phyloP scores from a whole-genome alignment of 257 asterid genomes.

The Nicotiana paniculata region DNA sequence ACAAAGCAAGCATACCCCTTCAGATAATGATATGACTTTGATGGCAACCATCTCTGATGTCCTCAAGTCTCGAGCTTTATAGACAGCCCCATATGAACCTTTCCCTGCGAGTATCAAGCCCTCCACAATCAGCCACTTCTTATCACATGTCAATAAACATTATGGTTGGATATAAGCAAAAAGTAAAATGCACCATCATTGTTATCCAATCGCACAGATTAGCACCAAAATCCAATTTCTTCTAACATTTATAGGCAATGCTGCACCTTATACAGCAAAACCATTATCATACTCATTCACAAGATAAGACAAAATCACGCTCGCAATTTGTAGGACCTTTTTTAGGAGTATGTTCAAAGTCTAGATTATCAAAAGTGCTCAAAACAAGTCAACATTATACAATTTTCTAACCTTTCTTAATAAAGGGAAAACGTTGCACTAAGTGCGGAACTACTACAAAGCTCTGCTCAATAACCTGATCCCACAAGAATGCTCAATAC shows the following conservation, averaged over 20 bases:
- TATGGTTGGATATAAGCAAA: background rate
- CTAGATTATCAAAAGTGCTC: background rate
- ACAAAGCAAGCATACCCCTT: slow-evolving; percentile 63
- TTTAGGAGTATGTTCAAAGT: background rate
- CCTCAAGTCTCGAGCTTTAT: slow-evolving; percentile 85
- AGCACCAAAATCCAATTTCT: slow-evolving; percentile 5
- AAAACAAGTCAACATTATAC: background rate
- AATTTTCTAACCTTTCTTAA: background rate
- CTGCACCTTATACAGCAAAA: background rate
- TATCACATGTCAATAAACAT: slow-evolving; percentile 7
- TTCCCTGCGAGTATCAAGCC: slow-evolving; percentile 53
- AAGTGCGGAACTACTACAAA: background rate
- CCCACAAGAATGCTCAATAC: background rate
- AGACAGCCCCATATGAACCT: slow-evolving; percentile 95
- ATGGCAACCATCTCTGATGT: slow-evolving; percentile 96
- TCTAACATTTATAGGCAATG: background rate
- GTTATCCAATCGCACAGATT: background rate
- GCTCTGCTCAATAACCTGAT: background rate
- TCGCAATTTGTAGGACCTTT: background rate
- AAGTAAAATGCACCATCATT: background rate
- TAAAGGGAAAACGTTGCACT: background rate
- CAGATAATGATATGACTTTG: slow-evolving; percentile 90
- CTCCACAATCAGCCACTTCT: slow-evolving; percentile 19
- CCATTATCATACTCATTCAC: background rate
- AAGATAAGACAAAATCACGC: background rate